These are phyloP conservation scores for Paramecium pentaurelia DNA, from an alignment of 73 alveolate genomes.

Conservation along the genomic window DNA sequence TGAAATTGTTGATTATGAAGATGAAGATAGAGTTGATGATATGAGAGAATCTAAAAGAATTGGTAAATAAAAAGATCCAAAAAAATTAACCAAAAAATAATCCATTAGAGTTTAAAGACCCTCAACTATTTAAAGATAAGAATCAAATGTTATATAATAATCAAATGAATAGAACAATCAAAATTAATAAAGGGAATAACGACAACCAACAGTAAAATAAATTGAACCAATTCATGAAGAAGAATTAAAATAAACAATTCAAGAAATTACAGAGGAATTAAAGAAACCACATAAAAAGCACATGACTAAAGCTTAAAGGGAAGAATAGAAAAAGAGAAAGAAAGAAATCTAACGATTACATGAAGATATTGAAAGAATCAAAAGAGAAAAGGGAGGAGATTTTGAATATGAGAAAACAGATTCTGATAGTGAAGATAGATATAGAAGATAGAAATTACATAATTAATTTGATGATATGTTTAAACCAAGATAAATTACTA, in stretches of 20 bases:
- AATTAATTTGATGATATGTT: conserved; percentile 6
- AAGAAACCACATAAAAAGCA: not conserved
- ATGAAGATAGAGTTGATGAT: not conserved
- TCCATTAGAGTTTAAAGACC: not conserved
- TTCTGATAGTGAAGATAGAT: conserved; percentile 11
- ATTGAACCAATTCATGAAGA: not conserved
- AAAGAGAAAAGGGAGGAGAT: not conserved
- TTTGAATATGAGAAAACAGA: not conserved
- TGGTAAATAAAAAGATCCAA: not conserved
- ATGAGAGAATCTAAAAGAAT: not conserved
- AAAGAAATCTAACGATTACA: not conserved
- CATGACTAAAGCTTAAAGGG: not conserved
- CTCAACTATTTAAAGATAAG: not conserved
- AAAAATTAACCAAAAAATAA: not conserved
- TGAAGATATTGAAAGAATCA: not conserved
- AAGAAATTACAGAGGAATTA: not conserved
- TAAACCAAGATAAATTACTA: not conserved
- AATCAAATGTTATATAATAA: not conserved
- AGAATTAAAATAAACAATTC: not conserved
- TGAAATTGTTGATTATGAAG: not conserved
- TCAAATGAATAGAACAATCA: not conserved
- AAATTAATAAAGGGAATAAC: not conserved
- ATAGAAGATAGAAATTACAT: not conserved
- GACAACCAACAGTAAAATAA: not conserved
- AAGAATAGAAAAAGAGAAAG: not conserved